Percentiles rank a stretch among this genome's conserved stretches.
Conservation (phyloP, 345 rosid genomes). For the Citropsis articulata region DNA sequence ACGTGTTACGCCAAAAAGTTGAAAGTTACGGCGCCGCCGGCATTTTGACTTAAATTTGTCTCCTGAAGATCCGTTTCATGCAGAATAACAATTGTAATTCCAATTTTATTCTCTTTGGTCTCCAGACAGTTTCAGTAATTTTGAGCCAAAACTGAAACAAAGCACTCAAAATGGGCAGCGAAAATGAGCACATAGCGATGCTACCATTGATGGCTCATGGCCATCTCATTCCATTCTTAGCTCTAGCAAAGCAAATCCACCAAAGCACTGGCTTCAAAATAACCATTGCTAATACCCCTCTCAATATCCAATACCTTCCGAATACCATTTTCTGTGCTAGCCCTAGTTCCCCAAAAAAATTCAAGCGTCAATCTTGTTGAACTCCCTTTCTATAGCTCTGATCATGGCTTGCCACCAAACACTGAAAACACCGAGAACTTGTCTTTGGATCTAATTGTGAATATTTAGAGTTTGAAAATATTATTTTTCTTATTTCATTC, state of each 20-base stretch:
- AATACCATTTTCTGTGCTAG: slow-evolving; percentile 2
- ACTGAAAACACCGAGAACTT: slow-evolving; percentile 41
- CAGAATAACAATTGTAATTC: too few species aligned
- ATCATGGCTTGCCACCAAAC: slow-evolving; percentile 42
- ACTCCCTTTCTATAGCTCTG: slow-evolving; percentile 33
- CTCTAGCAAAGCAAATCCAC: slow-evolving; percentile 35
- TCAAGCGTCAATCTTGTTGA: slow-evolving; percentile 25
- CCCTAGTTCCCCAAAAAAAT: background rate
- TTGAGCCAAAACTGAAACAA: background rate
- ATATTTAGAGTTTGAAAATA: too few species aligned
- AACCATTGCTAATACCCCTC: slow-evolving; percentile 45
- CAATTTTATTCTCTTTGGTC: too few species aligned
- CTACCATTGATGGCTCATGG: slow-evolving; percentile 52
- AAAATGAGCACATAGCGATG: slow-evolving; percentile 34
- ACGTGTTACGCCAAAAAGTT: too few species aligned
- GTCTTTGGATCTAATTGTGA: slow-evolving; percentile 21
- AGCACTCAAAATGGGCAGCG: background rate
- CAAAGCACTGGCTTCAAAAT: slow-evolving; percentile 27
- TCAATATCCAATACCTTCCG: slow-evolving; percentile 32
- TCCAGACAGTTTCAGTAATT: too few species aligned
- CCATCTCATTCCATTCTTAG: slow-evolving; percentile 55
- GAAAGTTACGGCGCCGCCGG: too few species aligned
- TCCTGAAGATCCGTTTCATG: too few species aligned
- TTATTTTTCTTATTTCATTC: too few species aligned
- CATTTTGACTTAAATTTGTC: too few species aligned